Evolutionary conservation across 2,329 filamentous ascomycete species (phyloP).

Genomic region (Phymatotrichopsis omnivora): DNA sequence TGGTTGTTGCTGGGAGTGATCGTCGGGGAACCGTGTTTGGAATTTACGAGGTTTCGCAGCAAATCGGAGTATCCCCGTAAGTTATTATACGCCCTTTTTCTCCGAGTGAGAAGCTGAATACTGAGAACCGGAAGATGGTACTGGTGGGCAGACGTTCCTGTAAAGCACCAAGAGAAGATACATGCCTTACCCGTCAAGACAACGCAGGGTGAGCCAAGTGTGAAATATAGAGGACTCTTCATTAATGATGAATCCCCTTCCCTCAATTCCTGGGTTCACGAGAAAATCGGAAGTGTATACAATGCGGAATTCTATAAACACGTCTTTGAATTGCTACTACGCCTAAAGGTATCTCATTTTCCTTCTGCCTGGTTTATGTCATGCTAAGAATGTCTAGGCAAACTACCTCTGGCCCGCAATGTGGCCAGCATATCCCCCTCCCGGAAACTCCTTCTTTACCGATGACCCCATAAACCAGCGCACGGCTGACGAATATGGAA

Average conservation of each 20-base stretch:
- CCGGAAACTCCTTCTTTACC: constrained; percentile 51
- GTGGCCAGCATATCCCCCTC: constrained; percentile 45
- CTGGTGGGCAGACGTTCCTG: constrained; percentile 55
- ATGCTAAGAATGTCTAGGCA: constrained; percentile 34
- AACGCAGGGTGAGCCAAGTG: constrained; percentile 48
- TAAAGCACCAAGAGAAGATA: constrained; percentile 43
- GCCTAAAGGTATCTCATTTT: constrained; percentile 42
- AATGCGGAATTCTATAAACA: constrained; percentile 54
- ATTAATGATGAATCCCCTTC: constrained; percentile 60
- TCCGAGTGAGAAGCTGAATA: background rate
- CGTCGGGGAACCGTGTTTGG: constrained; percentile 58
- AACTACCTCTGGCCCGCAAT: constrained; percentile 67
- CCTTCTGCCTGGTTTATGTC: background rate
- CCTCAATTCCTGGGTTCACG: constrained; percentile 54
- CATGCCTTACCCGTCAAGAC: constrained; percentile 47
- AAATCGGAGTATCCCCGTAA: constrained; percentile 57
- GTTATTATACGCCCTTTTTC: background rate
- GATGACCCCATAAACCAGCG: constrained; percentile 59
- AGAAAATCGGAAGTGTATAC: constrained; percentile 40
- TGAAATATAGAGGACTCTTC: constrained; percentile 60
- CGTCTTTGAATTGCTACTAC: constrained; percentile 60
- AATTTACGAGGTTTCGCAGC: constrained; percentile 59
- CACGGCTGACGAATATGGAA: constrained; percentile 58
- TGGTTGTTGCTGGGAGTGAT: constrained; percentile 61
- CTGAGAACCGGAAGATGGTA: constrained; percentile 41